Base-by-base conservation (phyloP, 2,329 filamentous ascomycete species). In the Beauveria sp. region DNA sequence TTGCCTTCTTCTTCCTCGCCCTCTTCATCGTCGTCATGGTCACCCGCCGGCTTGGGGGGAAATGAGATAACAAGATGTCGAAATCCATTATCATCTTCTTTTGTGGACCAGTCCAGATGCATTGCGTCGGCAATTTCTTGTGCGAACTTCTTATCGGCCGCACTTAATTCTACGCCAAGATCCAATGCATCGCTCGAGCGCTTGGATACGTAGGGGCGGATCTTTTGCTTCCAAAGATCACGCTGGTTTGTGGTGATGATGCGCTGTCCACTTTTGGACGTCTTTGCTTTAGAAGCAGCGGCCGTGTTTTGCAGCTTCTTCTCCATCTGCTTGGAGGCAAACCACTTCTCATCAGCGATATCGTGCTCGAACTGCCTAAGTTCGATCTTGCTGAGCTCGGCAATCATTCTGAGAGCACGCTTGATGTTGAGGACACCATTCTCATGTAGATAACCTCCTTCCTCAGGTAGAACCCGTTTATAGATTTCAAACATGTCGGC, bases 401-500 rank as follows among this genome's bases (percentile, higher is more conserved):
- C 85, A 50, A 99, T 79, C 51, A 99, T 82, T 54, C 89, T 77
- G 56, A 85, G 84, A 63, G 99, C 78, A 61, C 94, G 85, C 64
- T 88, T 77, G 71, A 99, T 79, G 71, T 97, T 96, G 74, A 99
- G 96, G 52, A 90, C 87, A 69, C 94, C 96, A 60, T 89, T 86
- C 72, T 99, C 92, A 74, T 99, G 99, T 75, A 99, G 93, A 73
- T 97, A 99, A 5, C 94, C 94, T 61, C 91, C 90, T 69, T 91
- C 88, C 70, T 88, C 86, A 8, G 92, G 92, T 63, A 99, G 79
- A 43, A 96, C 86, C 53, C 88, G 83, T 75, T 97, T 97, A 81
- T 99, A 99, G 63, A 96, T 86, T 70, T 89, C 89, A 74, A 99
- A 99, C 94, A 99, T 99, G 71, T 94, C 88, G 26, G 93, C 91